Base-by-base conservation (phyloP, 2,329 filamentous ascomycete species). In the Pseudovirgaria hyperparasitica region DNA sequence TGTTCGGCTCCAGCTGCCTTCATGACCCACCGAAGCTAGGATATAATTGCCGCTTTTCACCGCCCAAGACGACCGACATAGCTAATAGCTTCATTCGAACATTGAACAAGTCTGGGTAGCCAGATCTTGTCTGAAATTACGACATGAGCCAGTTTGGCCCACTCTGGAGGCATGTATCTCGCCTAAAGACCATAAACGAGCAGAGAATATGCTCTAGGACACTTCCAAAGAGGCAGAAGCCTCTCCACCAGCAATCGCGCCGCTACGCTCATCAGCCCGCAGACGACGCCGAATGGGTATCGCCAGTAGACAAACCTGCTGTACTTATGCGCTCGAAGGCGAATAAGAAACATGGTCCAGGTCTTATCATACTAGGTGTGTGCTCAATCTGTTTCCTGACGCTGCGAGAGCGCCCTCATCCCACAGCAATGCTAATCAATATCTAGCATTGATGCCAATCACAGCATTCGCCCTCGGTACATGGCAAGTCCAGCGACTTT, bases 401-500 rank as follows among this genome's bases (percentile, higher is more conserved):
- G 14, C 15, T n/a, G n/a, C n/a, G n/a, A n/a, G n/a, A n/a, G n/a
- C n/a, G n/a, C n/a, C n/a, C n/a, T n/a, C n/a, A n/a, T n/a, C 13
- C 29, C 20, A 24, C 20, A 18, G 28, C 23, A 22, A 22, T 7
- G 12, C 9, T 18, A n/a, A 9, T 12, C 13, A 26, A 14, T 22
- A 14, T 26, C n/a, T 17, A 65, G 82, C 82, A 21, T 58, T 92
- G 27, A 96, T 98, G 44, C 90, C 90, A 25, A 57, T 93, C 33
- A 94, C 86, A 1, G 84, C 90, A 8, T 93, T 98, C 54, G 63
- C 66, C 29, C 74, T 98, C 10, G 90, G 90, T 16, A 82, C 82
- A 37, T 98, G 90, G 90, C 90, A 98, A 53, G 81, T 98, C 28
- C 74, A 92, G 52, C 79, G 90, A 8, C 70, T 98, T 2, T 73